These are phyloP conservation scores for Yamadazyma olivae DNA, from an alignment of 805 yeast genomes.

Conservation along the genomic window DNA sequence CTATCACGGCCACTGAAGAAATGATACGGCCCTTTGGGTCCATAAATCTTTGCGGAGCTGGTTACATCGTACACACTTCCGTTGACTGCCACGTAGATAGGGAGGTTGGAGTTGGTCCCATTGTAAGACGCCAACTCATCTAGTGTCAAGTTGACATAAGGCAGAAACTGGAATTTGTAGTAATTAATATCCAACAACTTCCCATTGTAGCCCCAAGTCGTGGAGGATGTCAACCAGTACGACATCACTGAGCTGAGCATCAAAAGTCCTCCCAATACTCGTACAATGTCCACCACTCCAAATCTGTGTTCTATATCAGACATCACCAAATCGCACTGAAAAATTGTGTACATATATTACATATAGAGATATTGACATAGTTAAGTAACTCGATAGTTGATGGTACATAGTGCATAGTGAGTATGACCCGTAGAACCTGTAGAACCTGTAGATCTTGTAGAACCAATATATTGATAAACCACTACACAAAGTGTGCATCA, in stretches of 20 bases:
- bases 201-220: conserved; percentile 62
- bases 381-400: too few species aligned
- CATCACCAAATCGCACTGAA: background rate
- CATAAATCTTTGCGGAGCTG: conserved; percentile 48
- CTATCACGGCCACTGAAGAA: conserved; percentile 64
- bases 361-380: too few species aligned
- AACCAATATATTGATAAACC: too few species aligned
- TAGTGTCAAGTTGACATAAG: conserved; percentile 33
- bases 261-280: conserved; percentile 46
- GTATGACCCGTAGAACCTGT: too few species aligned
- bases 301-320: too few species aligned
- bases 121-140: conserved; percentile 47
- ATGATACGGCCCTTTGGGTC: conserved; percentile 49
- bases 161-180: conserved; percentile 21
- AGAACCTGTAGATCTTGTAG: too few species aligned
- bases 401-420: too few species aligned
- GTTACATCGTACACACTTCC: conserved; percentile 68
- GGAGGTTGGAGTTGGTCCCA: conserved; percentile 47
- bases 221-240: conserved; percentile 54
- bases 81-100: conserved; percentile 57
- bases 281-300: conserved; percentile 37
- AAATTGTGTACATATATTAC: too few species aligned
- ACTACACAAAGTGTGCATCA: too few species aligned
- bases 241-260: conserved; percentile 48
- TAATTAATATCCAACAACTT: conserved; percentile 45